Evolutionary conservation across 164 flowering plant species (phyloP).

Genomic region (Amborella trichopoda): DNA sequence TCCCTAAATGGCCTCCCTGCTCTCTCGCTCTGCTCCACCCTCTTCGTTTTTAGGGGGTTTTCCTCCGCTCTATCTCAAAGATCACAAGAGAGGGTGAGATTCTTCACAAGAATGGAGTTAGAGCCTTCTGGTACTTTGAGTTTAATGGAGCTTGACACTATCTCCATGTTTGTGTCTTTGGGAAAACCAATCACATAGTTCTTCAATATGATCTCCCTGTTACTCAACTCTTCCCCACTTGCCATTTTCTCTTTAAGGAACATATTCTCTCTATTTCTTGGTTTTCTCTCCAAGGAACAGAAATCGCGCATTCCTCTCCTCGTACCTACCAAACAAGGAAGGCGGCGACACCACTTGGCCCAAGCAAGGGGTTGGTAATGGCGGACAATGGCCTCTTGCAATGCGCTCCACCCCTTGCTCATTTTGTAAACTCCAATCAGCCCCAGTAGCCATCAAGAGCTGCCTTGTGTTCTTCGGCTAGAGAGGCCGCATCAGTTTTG

Average conservation of each 20-base stretch:
- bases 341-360: conserved; percentile 99
- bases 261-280: too few relatives aligned
- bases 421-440: conserved; percentile 77
- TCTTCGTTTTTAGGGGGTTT: too few relatives aligned
- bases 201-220: conserved; percentile 8
- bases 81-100: too few relatives aligned
- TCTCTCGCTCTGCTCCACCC: too few relatives aligned
- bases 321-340: conserved; percentile 82
- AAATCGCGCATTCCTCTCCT: conserved; percentile 80
- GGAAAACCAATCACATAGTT: conserved; percentile 3
- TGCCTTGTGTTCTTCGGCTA: conserved; percentile 61
- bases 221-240: conserved; percentile 1
- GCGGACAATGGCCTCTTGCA: conserved; percentile 90
- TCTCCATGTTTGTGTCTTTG: conserved; percentile 9
- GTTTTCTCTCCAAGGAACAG: too few relatives aligned
- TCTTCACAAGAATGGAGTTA: too few relatives aligned
- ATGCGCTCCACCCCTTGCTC: conserved; percentile 81
- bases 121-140: conserved; percentile 8
- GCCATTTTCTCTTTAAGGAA: too few relatives aligned
- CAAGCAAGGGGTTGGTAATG: conserved; percentile 98
- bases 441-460: conserved; percentile 81
- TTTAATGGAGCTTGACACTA: neutral
- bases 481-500: conserved; percentile 37
- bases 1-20: too few relatives aligned
- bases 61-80: too few relatives aligned